Base-by-base conservation (phyloP, 306 rosid genomes). In the Lathyrus tuberosus region DNA sequence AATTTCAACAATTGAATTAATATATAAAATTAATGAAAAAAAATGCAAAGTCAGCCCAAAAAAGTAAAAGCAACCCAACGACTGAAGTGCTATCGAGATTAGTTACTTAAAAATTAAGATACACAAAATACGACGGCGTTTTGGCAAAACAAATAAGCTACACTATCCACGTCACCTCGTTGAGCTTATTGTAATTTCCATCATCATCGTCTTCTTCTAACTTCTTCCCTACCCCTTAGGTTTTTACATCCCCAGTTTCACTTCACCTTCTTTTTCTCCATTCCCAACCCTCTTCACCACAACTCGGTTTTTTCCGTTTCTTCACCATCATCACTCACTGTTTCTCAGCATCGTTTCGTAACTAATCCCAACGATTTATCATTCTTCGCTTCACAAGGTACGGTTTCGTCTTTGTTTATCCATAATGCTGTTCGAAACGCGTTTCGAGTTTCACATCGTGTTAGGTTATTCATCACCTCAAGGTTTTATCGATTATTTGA, bases 171-270 rank as follows among this genome's bases (percentile, higher is more conserved):
- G 67, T 62, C 72, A 49, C 69, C 44, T 5, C 47, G 51, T 37
- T 38, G 54, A 24, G 48, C 65, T 69, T 20, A 59, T 69, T 76
- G 65, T 63, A 69, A 62, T 69, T 62, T 76, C 71, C 22, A 0
- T 47, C 44, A 11, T 48, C 64, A 6, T 14, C 6, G 31, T 35
- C 62, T 13, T 44, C 20, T 57, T 57, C 74, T 20, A 9, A 5
- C 49, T 35, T 35, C 40, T 3, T 60, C 33, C 49, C 8, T 48
- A 22, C 31, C 37, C n/a, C 42, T 62, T 77, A 70, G 76, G 81
- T 70, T 70, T 77, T 44, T 42, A 3, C 68, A 33, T 5, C 60
- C 12, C 12, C 56, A 16, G 18, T 17, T 10, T 28, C 63, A 57
- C 12, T 28, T 5, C 6, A 53, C 70, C 53, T 52, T 31, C 66